Evolutionary conservation across 306 rosid species (phyloP), one percentile per base, ranked within the genome.

Genomic region (Urtica urens): DNA sequence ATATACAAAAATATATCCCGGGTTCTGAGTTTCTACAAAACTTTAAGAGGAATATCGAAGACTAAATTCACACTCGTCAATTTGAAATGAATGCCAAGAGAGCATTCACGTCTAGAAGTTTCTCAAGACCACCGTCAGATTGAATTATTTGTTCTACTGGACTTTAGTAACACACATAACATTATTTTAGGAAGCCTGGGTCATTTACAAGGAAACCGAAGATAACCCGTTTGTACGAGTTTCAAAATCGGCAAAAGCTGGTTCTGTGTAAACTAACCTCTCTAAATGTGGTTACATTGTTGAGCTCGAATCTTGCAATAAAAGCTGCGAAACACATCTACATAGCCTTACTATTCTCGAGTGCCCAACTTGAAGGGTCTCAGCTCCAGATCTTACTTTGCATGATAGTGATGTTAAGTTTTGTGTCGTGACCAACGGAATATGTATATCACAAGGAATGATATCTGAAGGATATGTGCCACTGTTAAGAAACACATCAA

Each of bases 391-490:
- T 62, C 61, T 77, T 54, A 77, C 58, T 65, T 71, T 64, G 46
- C 49, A 66, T 51, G 54, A 53, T 29, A 81, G 62, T 13, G 81
- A 64, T 38, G 54, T 43, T 14, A 70, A 16, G 38, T 62, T 68
- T 23, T 63, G 62, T 28, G 60, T 47, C 15, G 40, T 62, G 15
- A 34, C 20, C 33, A 33, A 29, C 23, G 64, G 49, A 64, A 59
- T 72, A 35, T 55, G 62, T 17, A 79, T 53, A 63, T 69, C 62
- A 62, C 49, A 71, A 14, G 87, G 95, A 77, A 90, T 64, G 54
- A 77, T 69, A 53, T 79, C 82, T 2, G 65, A 55, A 53, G 99
- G 94, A 64, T 90, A 90, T 28, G 52, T 68, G 29, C 93, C 95
- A 48, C 96, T 83, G 95, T 73, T 53, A 68, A 69, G 28, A 60